Percentiles rank a stretch among this genome's conserved stretches.
phyloP scores from a whole-genome alignment of 1,284 basidiomycete species.

The Pseudozyma tsukubaensis region DNA sequence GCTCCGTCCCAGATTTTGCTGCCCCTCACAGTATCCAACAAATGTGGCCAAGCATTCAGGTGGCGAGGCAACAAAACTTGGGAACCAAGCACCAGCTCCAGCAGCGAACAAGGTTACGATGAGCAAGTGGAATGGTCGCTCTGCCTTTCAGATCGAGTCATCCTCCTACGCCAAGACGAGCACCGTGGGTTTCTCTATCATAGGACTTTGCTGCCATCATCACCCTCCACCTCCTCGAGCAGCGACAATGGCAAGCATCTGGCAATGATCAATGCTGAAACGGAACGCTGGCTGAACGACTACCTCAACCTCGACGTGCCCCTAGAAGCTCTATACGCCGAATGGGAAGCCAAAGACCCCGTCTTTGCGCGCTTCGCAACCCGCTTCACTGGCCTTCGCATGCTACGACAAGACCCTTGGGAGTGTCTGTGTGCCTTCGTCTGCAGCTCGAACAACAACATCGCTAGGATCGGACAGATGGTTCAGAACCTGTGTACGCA shows the following conservation, averaged over 20 bases:
- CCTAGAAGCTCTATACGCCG: constrained; percentile 78
- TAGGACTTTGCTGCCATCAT: constrained; percentile 46
- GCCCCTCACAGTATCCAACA: constrained; percentile 63
- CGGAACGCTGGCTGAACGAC: constrained; percentile 80
- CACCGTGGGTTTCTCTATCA: constrained; percentile 56
- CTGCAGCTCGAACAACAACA: constrained; percentile 98
- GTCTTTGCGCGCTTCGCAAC: constrained; percentile 78
- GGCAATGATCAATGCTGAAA: constrained; percentile 66
- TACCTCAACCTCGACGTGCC: constrained; percentile 91
- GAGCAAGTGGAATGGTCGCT: constrained; percentile 64
- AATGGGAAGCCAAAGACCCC: constrained; percentile 80
- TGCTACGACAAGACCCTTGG: constrained; percentile 93
- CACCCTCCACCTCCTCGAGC: background rate
- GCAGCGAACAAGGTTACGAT: constrained; percentile 6
- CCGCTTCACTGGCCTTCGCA: constrained; percentile 74
- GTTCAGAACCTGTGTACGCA: constrained; percentile 67
- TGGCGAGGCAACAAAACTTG: constrained; percentile 61
- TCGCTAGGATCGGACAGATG: constrained; percentile 67
- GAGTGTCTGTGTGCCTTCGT: constrained; percentile 78
- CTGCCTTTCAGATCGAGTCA: constrained; percentile 64
- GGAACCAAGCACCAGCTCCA: constrained; percentile 12
- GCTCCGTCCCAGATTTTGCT: constrained; percentile 55
- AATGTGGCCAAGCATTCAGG: constrained; percentile 67
- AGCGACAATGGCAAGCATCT: constrained; percentile 1
- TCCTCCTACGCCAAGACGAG: constrained; percentile 63